Percentiles rank a stretch among this genome's conserved stretches.
Evolutionary conservation across 2,329 filamentous ascomycete species (phyloP).

Genomic region (Fusarium transvaalense): DNA sequence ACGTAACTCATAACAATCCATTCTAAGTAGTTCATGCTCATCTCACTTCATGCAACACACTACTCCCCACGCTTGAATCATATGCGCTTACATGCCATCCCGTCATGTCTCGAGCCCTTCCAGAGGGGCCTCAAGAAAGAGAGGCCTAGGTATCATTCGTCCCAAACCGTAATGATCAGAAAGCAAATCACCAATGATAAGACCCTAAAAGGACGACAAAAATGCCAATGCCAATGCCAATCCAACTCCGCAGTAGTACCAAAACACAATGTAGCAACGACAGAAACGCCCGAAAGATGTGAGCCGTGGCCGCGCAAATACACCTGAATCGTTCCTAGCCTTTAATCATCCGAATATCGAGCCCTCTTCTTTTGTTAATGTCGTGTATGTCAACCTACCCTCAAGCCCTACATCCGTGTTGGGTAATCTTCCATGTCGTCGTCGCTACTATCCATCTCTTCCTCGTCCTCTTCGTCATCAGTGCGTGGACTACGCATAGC

Average conservation of each 20-base stretch:
- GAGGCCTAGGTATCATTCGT: constrained; percentile 46
- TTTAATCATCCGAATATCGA: not conserved
- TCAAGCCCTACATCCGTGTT: constrained; percentile 35
- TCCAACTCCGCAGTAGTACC: constrained; percentile 47
- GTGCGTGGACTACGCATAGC: constrained; percentile 65
- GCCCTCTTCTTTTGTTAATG: not conserved
- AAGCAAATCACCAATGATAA: constrained; percentile 32
- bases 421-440: constrained; percentile 66
- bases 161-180: constrained; percentile 36
- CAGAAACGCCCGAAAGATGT: constrained; percentile 49
- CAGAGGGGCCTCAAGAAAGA: constrained; percentile 41
- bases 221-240: constrained; percentile 39
- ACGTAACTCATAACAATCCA: constrained; percentile 48
- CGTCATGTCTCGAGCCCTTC: constrained; percentile 46
- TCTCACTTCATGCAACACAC: constrained; percentile 21
- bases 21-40: constrained; percentile 41
- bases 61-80: constrained; percentile 17
- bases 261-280: constrained; percentile 45
- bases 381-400: not conserved
- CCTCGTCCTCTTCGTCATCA: constrained; percentile 54
- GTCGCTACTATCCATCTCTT: constrained; percentile 65
- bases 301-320: constrained; percentile 36
- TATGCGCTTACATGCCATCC: constrained; percentile 33
- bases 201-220: constrained; percentile 37
- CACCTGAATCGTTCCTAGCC: not conserved